Conservation (phyloP, 2,329 filamentous ascomycete genomes). For the Penicillium freii region DNA sequence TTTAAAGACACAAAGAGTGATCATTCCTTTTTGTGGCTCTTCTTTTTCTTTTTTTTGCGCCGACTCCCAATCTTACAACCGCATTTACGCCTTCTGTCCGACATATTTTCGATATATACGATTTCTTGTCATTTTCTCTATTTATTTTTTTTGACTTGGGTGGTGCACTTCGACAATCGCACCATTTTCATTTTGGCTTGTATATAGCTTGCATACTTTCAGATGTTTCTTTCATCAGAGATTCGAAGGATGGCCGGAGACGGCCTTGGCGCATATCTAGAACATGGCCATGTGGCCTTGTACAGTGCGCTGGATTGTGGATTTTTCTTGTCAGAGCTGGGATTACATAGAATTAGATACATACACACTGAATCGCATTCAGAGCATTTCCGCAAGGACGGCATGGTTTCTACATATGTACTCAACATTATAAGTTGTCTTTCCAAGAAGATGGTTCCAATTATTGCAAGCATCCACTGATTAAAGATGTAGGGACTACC, state of each 20-base stretch:
- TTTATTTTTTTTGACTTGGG: slow-evolving; percentile 18
- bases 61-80: slow-evolving; percentile 2
- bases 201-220: slow-evolving; percentile 26
- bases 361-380: slow-evolving; percentile 20
- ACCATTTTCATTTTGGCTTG: slow-evolving; percentile 16
- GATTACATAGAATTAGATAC: slow-evolving; percentile 26
- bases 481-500: background rate
- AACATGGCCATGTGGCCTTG: background rate
- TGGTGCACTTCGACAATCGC: slow-evolving; percentile 13
- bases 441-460: background rate
- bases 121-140: slow-evolving; percentile 6
- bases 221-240: slow-evolving; percentile 4
- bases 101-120: slow-evolving; percentile 17
- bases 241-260: background rate
- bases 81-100: slow-evolving; percentile 9
- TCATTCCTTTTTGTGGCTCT: slow-evolving; percentile 1
- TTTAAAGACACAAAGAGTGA: slow-evolving; percentile 37
- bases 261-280: background rate
- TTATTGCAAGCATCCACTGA: background rate
- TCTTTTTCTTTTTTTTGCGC: background rate
- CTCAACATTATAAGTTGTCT: background rate
- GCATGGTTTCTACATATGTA: background rate
- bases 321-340: slow-evolving; percentile 10
- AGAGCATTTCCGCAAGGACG: slow-evolving; percentile 18
- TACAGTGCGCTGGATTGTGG: slow-evolving; percentile 12